These are phyloP conservation scores for Vitis riparia DNA, from an alignment of 164 flowering plant genomes.

Conservation along the genomic window DNA sequence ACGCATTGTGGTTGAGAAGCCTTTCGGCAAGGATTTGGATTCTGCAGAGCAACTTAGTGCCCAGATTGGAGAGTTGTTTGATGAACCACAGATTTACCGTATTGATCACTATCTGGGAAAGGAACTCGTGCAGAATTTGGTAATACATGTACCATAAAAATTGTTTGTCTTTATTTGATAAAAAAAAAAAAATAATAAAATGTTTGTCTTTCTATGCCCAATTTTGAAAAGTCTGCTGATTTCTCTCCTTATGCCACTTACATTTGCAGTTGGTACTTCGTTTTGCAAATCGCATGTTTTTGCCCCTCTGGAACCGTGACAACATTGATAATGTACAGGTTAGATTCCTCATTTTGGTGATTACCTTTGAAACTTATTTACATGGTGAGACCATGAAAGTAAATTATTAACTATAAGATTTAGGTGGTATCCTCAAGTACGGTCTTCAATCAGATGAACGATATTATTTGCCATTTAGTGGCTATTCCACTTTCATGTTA, in stretches of 20 bases:
- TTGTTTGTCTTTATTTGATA: not conserved
- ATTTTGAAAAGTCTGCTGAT: slow-evolving; percentile 3
- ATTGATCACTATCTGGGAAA: slow-evolving; percentile 99
- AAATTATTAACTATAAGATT: too few relatives aligned
- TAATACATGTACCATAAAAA: slow-evolving; percentile 26
- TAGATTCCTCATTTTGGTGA: slow-evolving; percentile 10
- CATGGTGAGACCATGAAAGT: not conserved
- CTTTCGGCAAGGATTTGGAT: slow-evolving; percentile 91
- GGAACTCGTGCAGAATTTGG: slow-evolving; percentile 98
- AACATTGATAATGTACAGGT: slow-evolving; percentile 78
- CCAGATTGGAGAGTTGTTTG: slow-evolving; percentile 90
- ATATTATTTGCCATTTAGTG: not conserved
- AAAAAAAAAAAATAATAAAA: too few relatives aligned
- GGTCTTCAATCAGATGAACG: too few relatives aligned
- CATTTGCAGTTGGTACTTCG: slow-evolving; percentile 73
- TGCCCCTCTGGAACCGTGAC: slow-evolving; percentile 83
- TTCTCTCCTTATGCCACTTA: slow-evolving; percentile 1
- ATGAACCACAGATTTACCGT: slow-evolving; percentile 89
- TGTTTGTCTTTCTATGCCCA: not conserved
- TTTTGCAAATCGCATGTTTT: slow-evolving; percentile 74
- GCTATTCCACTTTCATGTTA: too few relatives aligned
- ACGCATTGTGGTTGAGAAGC: slow-evolving; percentile 95
- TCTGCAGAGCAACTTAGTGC: slow-evolving; percentile 83
- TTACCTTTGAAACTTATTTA: not conserved
- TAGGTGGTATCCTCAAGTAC: too few relatives aligned